phyloP scores from a whole-genome alignment of 1,139 yeast genomes.

The Meyerozyma elateridarum region DNA sequence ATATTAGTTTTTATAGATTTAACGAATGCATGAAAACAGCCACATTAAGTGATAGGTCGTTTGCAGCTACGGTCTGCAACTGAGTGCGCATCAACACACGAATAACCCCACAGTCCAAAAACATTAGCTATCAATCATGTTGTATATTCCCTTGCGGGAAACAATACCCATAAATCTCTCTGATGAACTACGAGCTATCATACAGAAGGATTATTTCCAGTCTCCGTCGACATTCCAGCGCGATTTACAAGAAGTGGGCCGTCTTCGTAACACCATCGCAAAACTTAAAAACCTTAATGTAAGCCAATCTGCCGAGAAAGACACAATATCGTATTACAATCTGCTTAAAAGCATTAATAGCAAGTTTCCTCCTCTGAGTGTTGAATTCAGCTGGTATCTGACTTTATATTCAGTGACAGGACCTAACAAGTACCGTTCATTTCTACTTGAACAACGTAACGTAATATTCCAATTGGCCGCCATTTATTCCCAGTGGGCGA shows the following conservation, averaged over 20 bases:
- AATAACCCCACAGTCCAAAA: no score
- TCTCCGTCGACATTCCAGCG: constrained; percentile 51
- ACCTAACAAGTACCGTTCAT: constrained; percentile 40
- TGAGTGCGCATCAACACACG: no score
- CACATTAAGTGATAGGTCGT: no score
- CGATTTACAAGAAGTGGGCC: constrained; percentile 43
- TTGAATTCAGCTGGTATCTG: constrained; percentile 68
- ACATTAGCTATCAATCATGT: constrained; percentile 26
- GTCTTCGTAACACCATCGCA: constrained; percentile 21
- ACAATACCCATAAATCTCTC: constrained; percentile 47
- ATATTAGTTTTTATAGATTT: no score
- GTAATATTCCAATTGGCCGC: constrained; percentile 68
- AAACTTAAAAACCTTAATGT: constrained; percentile 19
- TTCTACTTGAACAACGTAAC: constrained; percentile 57
- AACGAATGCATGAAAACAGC: no score
- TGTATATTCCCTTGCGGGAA: constrained; percentile 50
- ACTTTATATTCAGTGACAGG: constrained; percentile 51
- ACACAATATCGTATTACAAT: constrained; percentile 28
- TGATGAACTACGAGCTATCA: constrained; percentile 42
- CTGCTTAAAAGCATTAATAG: constrained; percentile 24
- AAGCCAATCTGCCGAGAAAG: constrained; percentile 14
- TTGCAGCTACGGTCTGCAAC: no score
- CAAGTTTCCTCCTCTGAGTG: constrained; percentile 39
- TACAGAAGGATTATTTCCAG: constrained; percentile 61
- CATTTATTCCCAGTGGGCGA: constrained; percentile 53